These are phyloP conservation scores for Suhomyces chickasaworum DNA, from an alignment of 1,139 yeast genomes.

Conservation along the genomic window DNA sequence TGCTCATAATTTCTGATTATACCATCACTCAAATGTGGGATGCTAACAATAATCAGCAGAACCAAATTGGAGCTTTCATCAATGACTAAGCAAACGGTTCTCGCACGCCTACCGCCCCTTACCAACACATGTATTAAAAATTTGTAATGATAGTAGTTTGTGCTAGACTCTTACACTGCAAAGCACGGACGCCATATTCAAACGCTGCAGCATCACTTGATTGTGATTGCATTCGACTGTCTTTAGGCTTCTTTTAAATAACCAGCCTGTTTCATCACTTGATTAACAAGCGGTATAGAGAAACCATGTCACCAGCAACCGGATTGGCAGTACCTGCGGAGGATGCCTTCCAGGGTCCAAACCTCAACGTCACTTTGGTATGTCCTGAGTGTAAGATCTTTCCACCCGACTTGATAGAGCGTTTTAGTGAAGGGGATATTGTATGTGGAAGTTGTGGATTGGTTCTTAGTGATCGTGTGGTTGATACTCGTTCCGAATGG, in stretches of 20 bases:
- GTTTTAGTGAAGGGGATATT: conserved; percentile 96
- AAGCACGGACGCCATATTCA: conserved; percentile 2
- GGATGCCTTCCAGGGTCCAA: conserved; percentile 53
- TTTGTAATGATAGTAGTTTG: neutral
- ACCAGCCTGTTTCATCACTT: neutral
- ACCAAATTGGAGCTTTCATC: no score
- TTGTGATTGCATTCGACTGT: conserved; percentile 1
- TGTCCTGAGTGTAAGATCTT: conserved; percentile 96
- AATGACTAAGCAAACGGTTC: neutral
- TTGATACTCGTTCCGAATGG: conserved; percentile 97
- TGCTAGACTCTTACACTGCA: conserved; percentile 2
- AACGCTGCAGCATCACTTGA: conserved; percentile 6
- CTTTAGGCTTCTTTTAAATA: conserved; percentile 1
- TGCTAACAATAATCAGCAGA: no score
- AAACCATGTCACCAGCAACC: conserved; percentile 8
- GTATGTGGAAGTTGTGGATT: conserved; percentile 97
- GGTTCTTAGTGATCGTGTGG: conserved; percentile 87
- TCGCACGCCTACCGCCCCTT: conserved; percentile 1
- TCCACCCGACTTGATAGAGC: conserved; percentile 93
- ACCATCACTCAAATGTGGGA: no score
- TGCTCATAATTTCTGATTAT: no score
- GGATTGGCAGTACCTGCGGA: conserved; percentile 17
- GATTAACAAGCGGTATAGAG: conserved; percentile 1
- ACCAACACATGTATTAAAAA: neutral
- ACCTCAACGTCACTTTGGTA: conserved; percentile 83